Percentiles rank a stretch among this genome's conserved stretches.
phyloP scores from a whole-genome alignment of 1,284 basidiomycete species.

The Cryptococcus floricola region DNA sequence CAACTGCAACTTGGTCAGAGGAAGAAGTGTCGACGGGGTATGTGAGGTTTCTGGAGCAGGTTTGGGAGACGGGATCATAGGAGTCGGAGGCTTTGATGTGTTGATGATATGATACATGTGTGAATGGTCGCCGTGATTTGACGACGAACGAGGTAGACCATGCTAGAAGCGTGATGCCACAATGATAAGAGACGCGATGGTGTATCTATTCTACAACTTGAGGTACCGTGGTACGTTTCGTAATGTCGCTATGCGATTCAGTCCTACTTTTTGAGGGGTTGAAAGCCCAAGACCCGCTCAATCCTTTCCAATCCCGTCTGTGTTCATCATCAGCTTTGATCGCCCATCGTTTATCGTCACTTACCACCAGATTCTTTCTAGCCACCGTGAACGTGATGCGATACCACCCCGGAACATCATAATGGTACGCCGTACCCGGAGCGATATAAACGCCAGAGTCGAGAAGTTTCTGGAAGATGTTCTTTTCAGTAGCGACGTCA shows the following conservation, averaged over 20 bases:
- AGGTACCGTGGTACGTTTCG: too few species aligned
- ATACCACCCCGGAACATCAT: constrained; percentile 38
- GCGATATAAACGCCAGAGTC: constrained; percentile 47
- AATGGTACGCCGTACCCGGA: constrained; percentile 42
- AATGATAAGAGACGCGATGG: neutral
- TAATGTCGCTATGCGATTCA: too few species aligned
- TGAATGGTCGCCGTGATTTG: too few species aligned
- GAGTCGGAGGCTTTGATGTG: neutral
- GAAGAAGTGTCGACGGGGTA: constrained; percentile 69
- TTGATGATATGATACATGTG: neutral
- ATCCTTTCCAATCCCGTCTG: constrained; percentile 36
- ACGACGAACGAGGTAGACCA: neutral
- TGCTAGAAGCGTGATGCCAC: neutral
- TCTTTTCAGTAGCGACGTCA: constrained; percentile 37
- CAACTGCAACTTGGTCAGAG: constrained; percentile 73
- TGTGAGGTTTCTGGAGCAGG: constrained; percentile 69
- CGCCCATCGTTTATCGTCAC: neutral
- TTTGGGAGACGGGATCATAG: constrained; percentile 44
- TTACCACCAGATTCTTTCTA: constrained; percentile 34
- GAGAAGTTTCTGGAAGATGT: constrained; percentile 43
- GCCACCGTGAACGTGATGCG: constrained; percentile 43
- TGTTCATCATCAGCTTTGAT: neutral
- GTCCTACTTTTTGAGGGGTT: neutral
- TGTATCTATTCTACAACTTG: too few species aligned
- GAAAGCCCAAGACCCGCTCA: constrained; percentile 24